Percentiles rank a stretch among this genome's conserved stretches.
These are phyloP conservation scores for Pinus taeda DNA, from an alignment of 75 land plant genomes.

Conservation along the genomic window DNA sequence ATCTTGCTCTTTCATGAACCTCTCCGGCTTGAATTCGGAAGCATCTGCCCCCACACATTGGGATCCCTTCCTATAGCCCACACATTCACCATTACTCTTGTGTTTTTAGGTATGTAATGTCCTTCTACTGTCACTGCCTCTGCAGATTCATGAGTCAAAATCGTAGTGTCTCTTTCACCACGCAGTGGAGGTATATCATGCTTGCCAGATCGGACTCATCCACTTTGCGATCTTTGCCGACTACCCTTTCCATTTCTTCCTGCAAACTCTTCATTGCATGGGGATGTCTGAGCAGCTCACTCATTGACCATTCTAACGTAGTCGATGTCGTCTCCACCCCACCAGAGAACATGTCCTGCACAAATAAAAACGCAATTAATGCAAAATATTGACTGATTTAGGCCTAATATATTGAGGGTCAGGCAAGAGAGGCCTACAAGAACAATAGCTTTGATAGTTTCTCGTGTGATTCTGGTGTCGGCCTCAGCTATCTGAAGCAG, in stretches of 20 bases:
- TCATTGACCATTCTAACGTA: neutral
- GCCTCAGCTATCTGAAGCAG: too few species aligned
- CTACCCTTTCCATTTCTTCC: too few species aligned
- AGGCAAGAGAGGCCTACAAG: neutral
- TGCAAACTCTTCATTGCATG: too few species aligned
- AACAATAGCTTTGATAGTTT: too few species aligned
- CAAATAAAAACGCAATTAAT: neutral
- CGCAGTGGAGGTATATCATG: too few species aligned
- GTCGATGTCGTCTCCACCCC: slow-evolving; percentile 23
- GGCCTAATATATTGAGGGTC: too few species aligned
- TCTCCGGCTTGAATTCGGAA: neutral
- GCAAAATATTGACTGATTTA: neutral
- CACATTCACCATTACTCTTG: slow-evolving; percentile 50
- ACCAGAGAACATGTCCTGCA: slow-evolving; percentile 19
- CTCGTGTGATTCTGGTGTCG: too few species aligned
- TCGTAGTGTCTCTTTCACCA: slow-evolving; percentile 65
- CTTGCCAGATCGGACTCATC: too few species aligned
- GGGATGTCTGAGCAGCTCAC: too few species aligned
- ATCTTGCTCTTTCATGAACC: too few species aligned
- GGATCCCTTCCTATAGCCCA: slow-evolving; percentile 69
- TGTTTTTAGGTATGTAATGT: slow-evolving; percentile 45
- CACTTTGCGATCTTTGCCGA: too few species aligned
- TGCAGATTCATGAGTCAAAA: slow-evolving; percentile 45
- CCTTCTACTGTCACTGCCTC: slow-evolving; percentile 49
- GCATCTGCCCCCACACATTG: slow-evolving; percentile 41